phyloP scores from a whole-genome alignment of 768 basidiomycete species.

The Tylopilus vinaceipallidus region DNA sequence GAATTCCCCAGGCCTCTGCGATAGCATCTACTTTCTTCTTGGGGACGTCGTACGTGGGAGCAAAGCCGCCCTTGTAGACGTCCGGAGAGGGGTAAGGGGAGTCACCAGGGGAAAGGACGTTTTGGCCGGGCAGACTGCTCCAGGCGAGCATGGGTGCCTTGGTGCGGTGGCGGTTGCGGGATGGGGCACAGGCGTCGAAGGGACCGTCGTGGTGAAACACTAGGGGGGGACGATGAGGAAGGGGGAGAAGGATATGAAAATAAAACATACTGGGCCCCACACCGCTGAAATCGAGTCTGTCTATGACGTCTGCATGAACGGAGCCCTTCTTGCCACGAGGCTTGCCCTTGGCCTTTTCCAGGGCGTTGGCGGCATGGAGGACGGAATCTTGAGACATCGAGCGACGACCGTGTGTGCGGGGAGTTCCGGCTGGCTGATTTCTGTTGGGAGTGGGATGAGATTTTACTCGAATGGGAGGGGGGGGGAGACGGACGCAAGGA shows the following conservation, averaged over 20 bases:
- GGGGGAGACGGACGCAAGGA: constrained; percentile 28
- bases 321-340: constrained; percentile 67
- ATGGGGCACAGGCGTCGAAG: constrained; percentile 89
- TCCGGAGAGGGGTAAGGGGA: constrained; percentile 52
- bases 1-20: constrained; percentile 91
- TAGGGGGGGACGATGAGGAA: constrained; percentile 28
- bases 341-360: constrained; percentile 49
- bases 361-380: constrained; percentile 35
- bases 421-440: constrained; percentile 20
- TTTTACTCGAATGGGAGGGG: neutral
- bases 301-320: constrained; percentile 84
- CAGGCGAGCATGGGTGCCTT: constrained; percentile 86
- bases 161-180: constrained; percentile 76
- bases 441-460: constrained; percentile 24
- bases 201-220: constrained; percentile 94
- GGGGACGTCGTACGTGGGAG: constrained; percentile 52
- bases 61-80: constrained; percentile 41
- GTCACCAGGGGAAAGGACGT: constrained; percentile 38
- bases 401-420: constrained; percentile 38
- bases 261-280: constrained; percentile 75
- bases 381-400: constrained; percentile 52
- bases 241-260: neutral
- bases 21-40: constrained; percentile 89
- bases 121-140: constrained; percentile 43
- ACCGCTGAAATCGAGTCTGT: constrained; percentile 82